Conservation (phyloP, 768 basidiomycete genomes). For the Mycena capillaripes region DNA sequence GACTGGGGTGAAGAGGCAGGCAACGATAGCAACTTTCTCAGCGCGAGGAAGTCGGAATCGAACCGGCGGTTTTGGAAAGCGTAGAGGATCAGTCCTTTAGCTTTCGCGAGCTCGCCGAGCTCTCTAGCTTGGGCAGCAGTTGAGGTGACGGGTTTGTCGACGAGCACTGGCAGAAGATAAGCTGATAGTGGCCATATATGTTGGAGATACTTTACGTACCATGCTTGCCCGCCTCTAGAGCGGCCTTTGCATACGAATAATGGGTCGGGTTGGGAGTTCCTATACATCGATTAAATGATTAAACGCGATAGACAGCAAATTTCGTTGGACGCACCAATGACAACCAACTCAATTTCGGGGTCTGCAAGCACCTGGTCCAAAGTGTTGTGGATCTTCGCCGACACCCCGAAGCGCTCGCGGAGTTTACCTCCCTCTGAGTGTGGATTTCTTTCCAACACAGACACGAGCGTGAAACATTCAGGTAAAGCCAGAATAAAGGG, state of each 20-base stretch:
- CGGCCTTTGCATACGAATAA: constrained; percentile 74
- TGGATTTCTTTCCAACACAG: constrained; percentile 85
- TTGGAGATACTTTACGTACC: constrained; percentile 53
- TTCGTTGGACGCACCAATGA: constrained; percentile 57
- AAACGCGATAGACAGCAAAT: no score
- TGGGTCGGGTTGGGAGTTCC: constrained; percentile 82
- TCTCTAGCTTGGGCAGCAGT: constrained; percentile 70
- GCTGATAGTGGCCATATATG: no score
- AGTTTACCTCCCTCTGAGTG: constrained; percentile 72
- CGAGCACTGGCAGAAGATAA: constrained; percentile 76
- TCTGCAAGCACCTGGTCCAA: constrained; percentile 75
- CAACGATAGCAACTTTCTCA: constrained; percentile 70
- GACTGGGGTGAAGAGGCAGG: constrained; percentile 65
- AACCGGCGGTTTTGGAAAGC: constrained; percentile 83
- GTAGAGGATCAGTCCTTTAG: constrained; percentile 75
- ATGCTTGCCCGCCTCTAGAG: constrained; percentile 79
- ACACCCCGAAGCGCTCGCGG: constrained; percentile 72
- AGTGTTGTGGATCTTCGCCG: constrained; percentile 68
- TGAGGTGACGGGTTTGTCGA: constrained; percentile 85
- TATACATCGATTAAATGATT: constrained; percentile 5
- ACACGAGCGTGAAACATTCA: constrained; percentile 75
- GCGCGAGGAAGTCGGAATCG: constrained; percentile 83
- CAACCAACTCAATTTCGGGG: constrained; percentile 74
- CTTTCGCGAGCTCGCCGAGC: constrained; percentile 69
- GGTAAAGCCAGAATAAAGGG: constrained; percentile 85